Evolutionary conservation across 768 basidiomycete species (phyloP).

Genomic region (Boletus tylopilopsis): DNA sequence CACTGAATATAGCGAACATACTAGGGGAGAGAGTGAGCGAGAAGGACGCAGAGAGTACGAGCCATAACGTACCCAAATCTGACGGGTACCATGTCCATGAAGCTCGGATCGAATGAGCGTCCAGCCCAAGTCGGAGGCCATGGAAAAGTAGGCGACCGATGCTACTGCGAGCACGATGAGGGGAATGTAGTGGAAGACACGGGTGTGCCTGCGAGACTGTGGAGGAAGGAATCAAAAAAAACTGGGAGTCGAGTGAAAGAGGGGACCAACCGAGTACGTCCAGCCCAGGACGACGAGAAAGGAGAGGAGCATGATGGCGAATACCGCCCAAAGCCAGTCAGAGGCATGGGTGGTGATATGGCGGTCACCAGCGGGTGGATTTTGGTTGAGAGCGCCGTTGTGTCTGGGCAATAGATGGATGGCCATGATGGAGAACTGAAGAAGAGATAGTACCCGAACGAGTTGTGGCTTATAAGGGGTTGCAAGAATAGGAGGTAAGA

Average conservation of each 20-base stretch:
- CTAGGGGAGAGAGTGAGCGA: slow-evolving; percentile 22
- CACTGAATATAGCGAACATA: slow-evolving; percentile 54
- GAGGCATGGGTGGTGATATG: slow-evolving; percentile 45
- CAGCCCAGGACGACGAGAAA: slow-evolving; percentile 37
- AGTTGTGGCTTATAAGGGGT: slow-evolving; percentile 4
- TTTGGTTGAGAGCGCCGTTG: slow-evolving; percentile 32
- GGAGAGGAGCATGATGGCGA: slow-evolving; percentile 44
- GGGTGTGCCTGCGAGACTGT: slow-evolving; percentile 37
- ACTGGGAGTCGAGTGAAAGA: neutral
- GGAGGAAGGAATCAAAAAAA: neutral
- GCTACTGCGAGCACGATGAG: slow-evolving; percentile 45
- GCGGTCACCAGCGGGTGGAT: slow-evolving; percentile 34
- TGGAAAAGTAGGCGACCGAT: slow-evolving; percentile 45
- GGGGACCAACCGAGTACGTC: slow-evolving; percentile 27
- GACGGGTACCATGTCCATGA: slow-evolving; percentile 28
- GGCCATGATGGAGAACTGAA: slow-evolving; percentile 22
- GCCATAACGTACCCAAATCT: slow-evolving; percentile 39
- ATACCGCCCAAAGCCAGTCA: slow-evolving; percentile 54
- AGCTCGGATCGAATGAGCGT: slow-evolving; percentile 42
- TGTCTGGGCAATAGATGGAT: slow-evolving; percentile 2
- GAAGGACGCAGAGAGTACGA: neutral
- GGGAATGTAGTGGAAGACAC: slow-evolving; percentile 49
- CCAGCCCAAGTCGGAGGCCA: slow-evolving; percentile 54
- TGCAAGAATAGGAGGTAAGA: slow-evolving; percentile 15
- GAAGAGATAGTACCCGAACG: neutral